Base-by-base conservation (phyloP, 1,139 yeast species). In the Eremothecium coryli region DNA sequence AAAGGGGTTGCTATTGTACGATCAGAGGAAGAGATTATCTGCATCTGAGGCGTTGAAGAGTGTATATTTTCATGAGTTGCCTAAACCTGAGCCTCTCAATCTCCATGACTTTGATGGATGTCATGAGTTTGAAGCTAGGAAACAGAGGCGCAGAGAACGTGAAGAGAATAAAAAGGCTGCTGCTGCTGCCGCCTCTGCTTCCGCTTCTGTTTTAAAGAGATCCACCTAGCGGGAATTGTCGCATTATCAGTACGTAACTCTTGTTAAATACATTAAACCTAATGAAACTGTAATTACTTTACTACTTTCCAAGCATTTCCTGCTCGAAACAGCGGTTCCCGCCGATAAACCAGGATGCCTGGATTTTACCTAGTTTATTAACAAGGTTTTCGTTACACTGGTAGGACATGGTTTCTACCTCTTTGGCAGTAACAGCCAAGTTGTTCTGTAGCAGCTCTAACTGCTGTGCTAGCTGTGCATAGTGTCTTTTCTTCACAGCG, bases 121-220 rank as follows among this genome's bases (percentile, higher is more conserved):
- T 93, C 98, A 90, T 54, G 98, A 90, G 54, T 88, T 81, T 57
- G 98, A 90, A 54, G 93, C 95, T 4, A 86, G 90, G 58, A 79
- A 77, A 60, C 73, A 84, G 49, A 66, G 93, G 50, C 68, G 82
- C 46, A 76, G 70, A 49, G 75, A 72, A 54, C 66, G 76, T 38
- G 71, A 61, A 46, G 66, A 59, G 29, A 47, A 41, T 29, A 37
- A 37, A 22, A 31, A 36, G 32, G 30, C 30, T 11, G 30, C 30
- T 6, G 30, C 30, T 4, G 30, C 30, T 18, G 20, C 30, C 12
- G 30, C 30, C 14, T 14, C 22, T 14, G 22, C 30, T 10, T n/a
- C n/a, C n/a, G n/a, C n/a, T n/a, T n/a, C n/a, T n/a, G n/a, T n/a
- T n/a, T 10, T 10, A 10, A 20, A 20, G 10, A 20, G 22, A 20